Evolutionary conservation across 768 basidiomycete species (phyloP).

Genomic region (Boletus huronensis): DNA sequence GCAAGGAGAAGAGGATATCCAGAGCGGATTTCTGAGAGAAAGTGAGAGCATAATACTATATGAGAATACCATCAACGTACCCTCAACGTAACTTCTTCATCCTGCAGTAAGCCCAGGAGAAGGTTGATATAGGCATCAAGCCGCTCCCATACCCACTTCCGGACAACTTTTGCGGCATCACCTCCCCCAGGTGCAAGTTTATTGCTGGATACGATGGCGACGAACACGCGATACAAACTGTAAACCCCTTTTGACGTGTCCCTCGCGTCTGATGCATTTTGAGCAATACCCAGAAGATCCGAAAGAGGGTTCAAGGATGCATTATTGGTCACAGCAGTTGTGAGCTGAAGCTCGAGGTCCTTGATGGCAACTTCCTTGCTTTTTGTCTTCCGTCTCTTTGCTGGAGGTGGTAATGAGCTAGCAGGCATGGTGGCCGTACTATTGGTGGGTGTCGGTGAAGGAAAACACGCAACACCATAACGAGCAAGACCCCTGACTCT

Average conservation of each 20-base stretch:
- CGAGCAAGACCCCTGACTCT: background rate
- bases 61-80: conserved; percentile 41
- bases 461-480: background rate
- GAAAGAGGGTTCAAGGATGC: conserved; percentile 73
- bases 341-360: conserved; percentile 54
- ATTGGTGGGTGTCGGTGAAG: background rate
- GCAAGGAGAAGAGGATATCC: conserved; percentile 71
- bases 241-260: conserved; percentile 74
- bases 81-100: conserved; percentile 69
- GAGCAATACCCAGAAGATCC: conserved; percentile 64
- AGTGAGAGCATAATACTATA: conserved; percentile 1
- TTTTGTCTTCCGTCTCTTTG: conserved; percentile 49
- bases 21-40: conserved; percentile 58
- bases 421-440: conserved; percentile 25
- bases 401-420: conserved; percentile 49
- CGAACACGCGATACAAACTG: conserved; percentile 77
- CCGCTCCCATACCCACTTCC: conserved; percentile 77
- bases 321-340: conserved; percentile 47
- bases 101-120: conserved; percentile 66
- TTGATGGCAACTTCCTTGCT: conserved; percentile 31
- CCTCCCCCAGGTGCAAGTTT: conserved; percentile 50
- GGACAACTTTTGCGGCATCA: conserved; percentile 57
- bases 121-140: conserved; percentile 68
- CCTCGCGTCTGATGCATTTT: conserved; percentile 45
- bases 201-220: conserved; percentile 54